Base-by-base conservation (phyloP, 768 basidiomycete species). In the Sarcodon sp. region DNA sequence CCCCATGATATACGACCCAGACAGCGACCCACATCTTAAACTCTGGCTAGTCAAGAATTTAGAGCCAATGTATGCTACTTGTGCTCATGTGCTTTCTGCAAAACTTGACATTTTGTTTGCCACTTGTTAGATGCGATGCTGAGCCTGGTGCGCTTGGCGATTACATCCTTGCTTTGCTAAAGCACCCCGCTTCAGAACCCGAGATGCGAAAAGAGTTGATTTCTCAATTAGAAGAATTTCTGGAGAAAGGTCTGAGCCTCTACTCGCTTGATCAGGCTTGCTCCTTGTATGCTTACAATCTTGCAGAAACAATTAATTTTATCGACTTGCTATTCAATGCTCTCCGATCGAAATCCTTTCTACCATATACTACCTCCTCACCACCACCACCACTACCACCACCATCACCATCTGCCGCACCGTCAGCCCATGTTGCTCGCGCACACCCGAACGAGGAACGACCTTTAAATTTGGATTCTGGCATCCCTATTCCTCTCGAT, bases 101-200 rank as follows among this genome's bases (percentile, higher is more conserved):
- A 44, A 34, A 33, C 51, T 47, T 46, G 53, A 34, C 31, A 43
- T 16, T 54, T 44, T 51, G 35, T 48, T 33, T 47, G 15, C 33
- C 41, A 55, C 45, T 44, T 53, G 47, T 12, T 55, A 96, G 93
- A 74, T 94, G 90, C 64, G 94, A 98, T 62, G 94, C 94, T 37
- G 94, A 98, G 61, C 92, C 94, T 32, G 79, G 80, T 32, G 89
- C 91, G 33, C 79, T 98, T 46, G 83, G 89, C 4, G 91, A 97
- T 61, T 98, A 97, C 62, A 83, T 97, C 55, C 77, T 96, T 44
- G 94, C 94, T 12, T 70, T 98, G 47, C 69, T 98, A 50, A 90
- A 91, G 62, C 89, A 93, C 62, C 88, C 89, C 65, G 83, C 82
- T 1, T 73, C 85, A 4, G 86, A 92, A 60, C 62, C 66, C 18